Evolutionary conservation across 306 rosid genomes (phyloP).

Genomic region (Cicer pinnatifidum): DNA sequence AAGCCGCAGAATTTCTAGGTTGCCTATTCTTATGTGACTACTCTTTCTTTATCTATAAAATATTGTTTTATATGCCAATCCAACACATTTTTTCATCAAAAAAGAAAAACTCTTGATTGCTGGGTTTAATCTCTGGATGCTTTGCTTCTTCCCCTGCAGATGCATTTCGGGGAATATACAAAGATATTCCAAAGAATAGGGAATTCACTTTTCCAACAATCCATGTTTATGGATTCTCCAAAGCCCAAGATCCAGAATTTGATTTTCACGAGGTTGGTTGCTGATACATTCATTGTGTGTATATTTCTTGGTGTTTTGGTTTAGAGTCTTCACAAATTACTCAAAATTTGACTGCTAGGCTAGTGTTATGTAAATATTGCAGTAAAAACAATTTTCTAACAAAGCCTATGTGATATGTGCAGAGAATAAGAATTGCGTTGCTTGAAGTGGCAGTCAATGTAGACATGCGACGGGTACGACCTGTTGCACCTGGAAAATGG

Average conservation of each 20-base stretch:
- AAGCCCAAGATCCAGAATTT: constrained; percentile 92
- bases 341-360: constrained; percentile 22
- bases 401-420: constrained; percentile 44
- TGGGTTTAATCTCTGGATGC: constrained; percentile 22
- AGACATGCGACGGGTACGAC: constrained; percentile 79
- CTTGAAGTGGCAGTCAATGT: constrained; percentile 80
- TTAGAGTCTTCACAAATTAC: constrained; percentile 30
- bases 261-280: constrained; percentile 83
- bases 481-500: constrained; percentile 96
- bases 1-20: constrained; percentile 92
- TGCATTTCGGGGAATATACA: constrained; percentile 77
- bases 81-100: constrained; percentile 37
- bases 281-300: constrained; percentile 12
- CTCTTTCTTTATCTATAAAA: constrained; percentile 13
- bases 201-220: constrained; percentile 68
- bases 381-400: constrained; percentile 9
- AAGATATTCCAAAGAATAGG: constrained; percentile 53
- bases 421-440: constrained; percentile 84
- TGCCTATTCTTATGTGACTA: constrained; percentile 30
- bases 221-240: constrained; percentile 95
- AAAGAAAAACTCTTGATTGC: not conserved
- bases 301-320: constrained; percentile 27
- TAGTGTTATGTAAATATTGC: constrained; percentile 23
- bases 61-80: constrained; percentile 24
- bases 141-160: constrained; percentile 54